phyloP scores from a whole-genome alignment of 306 rosid species.

The Quercus berberidifolia region DNA sequence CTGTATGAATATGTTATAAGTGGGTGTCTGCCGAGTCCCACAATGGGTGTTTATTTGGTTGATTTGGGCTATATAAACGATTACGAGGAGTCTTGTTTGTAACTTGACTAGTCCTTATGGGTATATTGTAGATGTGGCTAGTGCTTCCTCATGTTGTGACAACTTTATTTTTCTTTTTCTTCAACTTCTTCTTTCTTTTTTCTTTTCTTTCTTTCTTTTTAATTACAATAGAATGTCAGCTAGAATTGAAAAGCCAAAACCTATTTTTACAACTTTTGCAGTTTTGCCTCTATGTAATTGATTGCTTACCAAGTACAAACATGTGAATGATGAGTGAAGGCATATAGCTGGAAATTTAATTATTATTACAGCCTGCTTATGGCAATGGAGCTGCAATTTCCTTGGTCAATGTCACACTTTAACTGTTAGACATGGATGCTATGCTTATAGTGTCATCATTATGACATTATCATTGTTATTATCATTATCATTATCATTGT shows the following conservation, averaged over 20 bases:
- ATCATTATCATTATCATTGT: not conserved
- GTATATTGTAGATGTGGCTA: no score
- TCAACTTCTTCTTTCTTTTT: not conserved
- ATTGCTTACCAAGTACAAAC: not conserved
- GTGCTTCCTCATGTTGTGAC: no score
- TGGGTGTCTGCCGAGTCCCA: no score
- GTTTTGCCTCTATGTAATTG: not conserved
- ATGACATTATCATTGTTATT: not conserved
- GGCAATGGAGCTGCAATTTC: not conserved
- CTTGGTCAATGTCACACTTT: not conserved
- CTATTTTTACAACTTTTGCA: not conserved
- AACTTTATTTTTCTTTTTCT: not conserved
- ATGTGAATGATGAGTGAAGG: not conserved
- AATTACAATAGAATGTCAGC: not conserved
- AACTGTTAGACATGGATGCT: not conserved
- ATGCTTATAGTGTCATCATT: not conserved
- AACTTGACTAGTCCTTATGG: no score
- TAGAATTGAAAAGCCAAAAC: not conserved
- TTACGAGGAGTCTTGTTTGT: no score
- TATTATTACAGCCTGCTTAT: not conserved
- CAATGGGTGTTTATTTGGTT: no score
- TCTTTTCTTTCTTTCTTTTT: not conserved
- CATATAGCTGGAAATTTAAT: not conserved
- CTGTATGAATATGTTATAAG: no score
- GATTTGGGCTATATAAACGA: no score